Base-by-base conservation (phyloP, 192 early-diverging fungal genomes). In the Coemansia sp. region DNA sequence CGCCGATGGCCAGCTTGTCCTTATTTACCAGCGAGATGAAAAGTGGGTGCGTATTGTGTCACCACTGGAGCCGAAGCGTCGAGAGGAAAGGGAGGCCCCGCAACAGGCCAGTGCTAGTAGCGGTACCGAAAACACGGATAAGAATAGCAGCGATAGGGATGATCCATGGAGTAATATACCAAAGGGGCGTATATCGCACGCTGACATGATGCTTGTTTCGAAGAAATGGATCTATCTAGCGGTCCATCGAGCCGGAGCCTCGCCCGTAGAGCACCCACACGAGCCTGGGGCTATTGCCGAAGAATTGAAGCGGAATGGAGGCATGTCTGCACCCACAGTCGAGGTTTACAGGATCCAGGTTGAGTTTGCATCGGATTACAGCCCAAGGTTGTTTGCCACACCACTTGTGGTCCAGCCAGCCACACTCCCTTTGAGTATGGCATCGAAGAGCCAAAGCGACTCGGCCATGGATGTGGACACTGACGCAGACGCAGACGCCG, bases 181-280 rank as follows among this genome's bases (percentile, higher is more conserved):
- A 36, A 62, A 67, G 58, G 76, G 76, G n/a, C 62, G 46, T 19
- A 81, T 81, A 41, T 75, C 73, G 9, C 79, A 81, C 45, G 79
- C 73, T 22, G 79, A 81, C 65, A 81, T 81, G 79, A 76, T 76
- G 79, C 70, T 81, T 9, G 70, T 81, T 25, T 81, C 79, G 8
- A 81, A 75, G 58, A 81, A 81, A 41, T 81, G 79, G 79, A 81
- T 81, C 40, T 81, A 75, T 53, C 52, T 81, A 38, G 61, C 79
- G 2, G 64, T 59, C 0, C 79, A 81, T 57, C 73, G 79, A 6
- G 79, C 79, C 0, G 79, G 66, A 11, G 73, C 79, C 3, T 53
- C 64, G 15, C 62, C 79, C 0, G 73, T 75, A 10, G 38, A 65
- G 11, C 59, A 81, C 46, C 67, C 73, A 43, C 79, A 81, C 49